phyloP scores from a whole-genome alignment of 1,139 yeast genomes.

The Geotrichum cucujoidarum region DNA sequence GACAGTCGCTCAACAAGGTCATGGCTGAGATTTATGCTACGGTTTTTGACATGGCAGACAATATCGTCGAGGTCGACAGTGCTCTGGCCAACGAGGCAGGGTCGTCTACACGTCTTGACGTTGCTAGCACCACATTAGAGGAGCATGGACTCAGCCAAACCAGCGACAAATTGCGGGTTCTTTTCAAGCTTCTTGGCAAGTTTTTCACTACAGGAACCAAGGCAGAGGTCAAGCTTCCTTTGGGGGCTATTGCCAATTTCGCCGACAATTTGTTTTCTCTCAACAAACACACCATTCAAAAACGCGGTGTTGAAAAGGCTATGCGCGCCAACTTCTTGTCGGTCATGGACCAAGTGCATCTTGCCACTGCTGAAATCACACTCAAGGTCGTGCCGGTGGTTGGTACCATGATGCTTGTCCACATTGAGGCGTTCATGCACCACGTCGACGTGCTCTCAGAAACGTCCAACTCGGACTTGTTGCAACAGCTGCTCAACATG shows the following conservation, averaged over 20 bases:
- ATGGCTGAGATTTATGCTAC: conserved; percentile 29
- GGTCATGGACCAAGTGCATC: conserved; percentile 25
- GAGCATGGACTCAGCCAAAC: conserved; percentile 10
- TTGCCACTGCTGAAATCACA: conserved; percentile 22
- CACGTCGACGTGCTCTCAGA: conserved; percentile 24
- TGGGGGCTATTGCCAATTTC: conserved; percentile 28
- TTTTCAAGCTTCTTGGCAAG: conserved; percentile 26
- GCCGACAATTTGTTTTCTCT: conserved; percentile 29
- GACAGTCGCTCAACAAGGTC: conserved; percentile 23
- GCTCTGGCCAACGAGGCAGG: conserved; percentile 1
- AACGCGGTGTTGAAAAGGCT: conserved; percentile 23
- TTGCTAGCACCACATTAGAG: neutral
- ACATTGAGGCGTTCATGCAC: conserved; percentile 28
- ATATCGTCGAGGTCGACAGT: conserved; percentile 27
- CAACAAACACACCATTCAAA: conserved; percentile 20
- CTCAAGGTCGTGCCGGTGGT: conserved; percentile 21
- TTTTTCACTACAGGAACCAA: conserved; percentile 29
- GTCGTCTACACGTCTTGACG: neutral
- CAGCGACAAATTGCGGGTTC: conserved; percentile 21
- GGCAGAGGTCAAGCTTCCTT: conserved; percentile 30
- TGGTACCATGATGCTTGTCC: conserved; percentile 26
- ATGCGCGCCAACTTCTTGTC: conserved; percentile 23
- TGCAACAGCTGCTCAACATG: conserved; percentile 20
- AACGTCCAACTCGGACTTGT: conserved; percentile 17
- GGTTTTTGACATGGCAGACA: conserved; percentile 20